phyloP scores from a whole-genome alignment of 2,329 filamentous ascomycete species.

The Aspergillus sojae region DNA sequence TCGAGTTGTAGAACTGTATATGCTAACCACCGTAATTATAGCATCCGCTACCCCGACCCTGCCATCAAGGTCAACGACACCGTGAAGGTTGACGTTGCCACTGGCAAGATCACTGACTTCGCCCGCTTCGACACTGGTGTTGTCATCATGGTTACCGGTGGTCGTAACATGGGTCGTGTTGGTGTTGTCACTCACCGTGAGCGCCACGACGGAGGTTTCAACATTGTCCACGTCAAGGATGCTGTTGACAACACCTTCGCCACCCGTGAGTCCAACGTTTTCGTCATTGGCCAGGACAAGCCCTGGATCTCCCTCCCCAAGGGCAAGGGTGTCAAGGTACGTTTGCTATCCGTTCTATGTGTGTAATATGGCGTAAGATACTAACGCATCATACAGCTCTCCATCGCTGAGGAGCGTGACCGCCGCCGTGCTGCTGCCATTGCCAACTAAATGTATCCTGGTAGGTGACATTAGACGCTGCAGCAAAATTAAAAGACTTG shows the following conservation, averaged over 20 bases:
- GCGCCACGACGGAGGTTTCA: conserved; percentile 99
- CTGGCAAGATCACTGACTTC: conserved; percentile 97
- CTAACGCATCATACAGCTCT: conserved; percentile 61
- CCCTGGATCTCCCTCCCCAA: conserved; percentile 99
- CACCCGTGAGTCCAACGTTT: conserved; percentile 99
- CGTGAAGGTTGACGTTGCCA: conserved; percentile 96
- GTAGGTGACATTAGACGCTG: conserved; percentile 28
- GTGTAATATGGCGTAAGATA: neutral
- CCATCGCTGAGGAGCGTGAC: conserved; percentile 98
- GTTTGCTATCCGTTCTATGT: conserved; percentile 21
- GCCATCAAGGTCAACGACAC: conserved; percentile 99
- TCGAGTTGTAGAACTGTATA: conserved; percentile 23
- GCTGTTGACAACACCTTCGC: conserved; percentile 99
- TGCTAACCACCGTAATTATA: conserved; percentile 51
- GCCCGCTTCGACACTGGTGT: conserved; percentile 98
- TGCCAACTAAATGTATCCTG: conserved; percentile 49
- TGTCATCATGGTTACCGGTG: conserved; percentile 98
- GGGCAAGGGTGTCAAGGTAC: conserved; percentile 97
- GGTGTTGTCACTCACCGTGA: conserved; percentile 99
- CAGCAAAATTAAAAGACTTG: conserved; percentile 27
- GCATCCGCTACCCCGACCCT: conserved; percentile 99
- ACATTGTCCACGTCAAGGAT: conserved; percentile 99
- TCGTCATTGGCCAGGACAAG: conserved; percentile 98
- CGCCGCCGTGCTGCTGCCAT: conserved; percentile 77
- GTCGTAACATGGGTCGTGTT: conserved; percentile 99